These are phyloP conservation scores for Lipomyces orientalis DNA, from an alignment of 805 yeast species.

Conservation along the genomic window DNA sequence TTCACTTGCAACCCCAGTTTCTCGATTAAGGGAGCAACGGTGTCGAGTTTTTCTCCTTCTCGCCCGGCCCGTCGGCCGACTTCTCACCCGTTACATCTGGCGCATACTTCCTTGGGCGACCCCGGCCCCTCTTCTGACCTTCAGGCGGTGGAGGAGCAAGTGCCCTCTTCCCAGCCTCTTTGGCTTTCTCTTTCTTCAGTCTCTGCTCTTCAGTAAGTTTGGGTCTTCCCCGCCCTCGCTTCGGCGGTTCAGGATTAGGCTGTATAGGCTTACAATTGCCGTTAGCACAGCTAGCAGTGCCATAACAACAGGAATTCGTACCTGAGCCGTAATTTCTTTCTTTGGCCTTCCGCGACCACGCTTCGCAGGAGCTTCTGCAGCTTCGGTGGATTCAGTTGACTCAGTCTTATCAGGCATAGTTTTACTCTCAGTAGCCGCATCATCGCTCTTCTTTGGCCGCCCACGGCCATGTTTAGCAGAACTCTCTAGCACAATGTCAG, in stretches of 20 bases:
- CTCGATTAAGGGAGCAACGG: not conserved
- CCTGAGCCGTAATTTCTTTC: not conserved
- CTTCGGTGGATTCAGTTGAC: not conserved
- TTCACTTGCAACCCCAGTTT: not conserved
- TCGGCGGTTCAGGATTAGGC: slow-evolving; percentile 5
- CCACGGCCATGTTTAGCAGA: slow-evolving; percentile 31
- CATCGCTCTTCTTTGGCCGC: slow-evolving; percentile 25
- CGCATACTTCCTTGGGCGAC: slow-evolving; percentile 3
- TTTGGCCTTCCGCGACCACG: slow-evolving; percentile 32
- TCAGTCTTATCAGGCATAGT: not conserved
- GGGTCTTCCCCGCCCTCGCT: slow-evolving; percentile 24
- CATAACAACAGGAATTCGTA: not conserved
- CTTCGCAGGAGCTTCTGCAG: slow-evolving; percentile 1
- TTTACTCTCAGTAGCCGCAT: slow-evolving; percentile 5
- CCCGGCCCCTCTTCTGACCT: not conserved
- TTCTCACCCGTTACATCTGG: not conserved
- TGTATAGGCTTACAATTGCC: not conserved
- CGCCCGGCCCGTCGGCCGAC: not conserved
- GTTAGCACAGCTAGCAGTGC: not conserved
- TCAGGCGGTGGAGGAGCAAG: not conserved
- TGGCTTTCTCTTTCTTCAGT: not conserved
- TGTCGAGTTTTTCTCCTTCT: not conserved
- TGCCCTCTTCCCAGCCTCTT: not conserved
- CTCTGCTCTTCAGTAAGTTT: not conserved
- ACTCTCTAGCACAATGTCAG: not conserved